Evolutionary conservation across 2,329 filamentous ascomycete species (phyloP), one percentile per base, ranked within the genome.

Genomic region (Kalaharituber pfeilii): DNA sequence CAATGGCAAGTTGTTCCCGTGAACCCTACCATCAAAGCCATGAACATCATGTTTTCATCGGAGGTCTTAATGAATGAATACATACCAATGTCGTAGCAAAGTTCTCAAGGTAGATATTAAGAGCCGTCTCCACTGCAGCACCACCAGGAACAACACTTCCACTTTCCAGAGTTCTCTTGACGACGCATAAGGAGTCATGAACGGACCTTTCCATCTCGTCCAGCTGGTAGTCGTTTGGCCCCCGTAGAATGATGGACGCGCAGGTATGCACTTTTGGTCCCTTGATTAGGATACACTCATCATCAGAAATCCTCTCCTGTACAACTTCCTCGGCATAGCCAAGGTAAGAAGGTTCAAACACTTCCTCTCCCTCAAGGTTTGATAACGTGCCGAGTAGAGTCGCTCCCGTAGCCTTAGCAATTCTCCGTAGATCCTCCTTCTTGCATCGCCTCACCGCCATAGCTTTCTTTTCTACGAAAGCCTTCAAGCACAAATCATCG

Each of bases 121-220:
- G 78, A 50, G 91, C 91, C n/a, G 91, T 96, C 75, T 98, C 91
- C 22, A 95, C 89, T 44, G 91, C 91, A 67, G 89, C 91, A 62
- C 91, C 91, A 62, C 91, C 91, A 15, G 91, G 91, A 36, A 98
- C 91, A 62, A 98, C 93, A 71, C 85, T 88, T 65, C 91, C 91
- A 66, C 86, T 94, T 73, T 98, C 91, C 6, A 98, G 76, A 2
- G 91, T 95, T 63, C 91, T 81, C 80, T 98, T 98, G 60, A 98
- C 88, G 49, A 91, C 91, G 62, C 86, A 95, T 49, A 98, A 76
- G 13, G 89, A 94, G 71, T 98, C 91, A 72, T 98, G 91, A 18
- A 98, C 81, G 1, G 91, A 96, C 61, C 91, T 84, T 76, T 98
- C 91, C 89, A 96, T 98, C 76, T 98, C 91, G 66, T 98, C 91